phyloP scores from a whole-genome alignment of 176 grass and related monocot species.

The Poa annua region DNA sequence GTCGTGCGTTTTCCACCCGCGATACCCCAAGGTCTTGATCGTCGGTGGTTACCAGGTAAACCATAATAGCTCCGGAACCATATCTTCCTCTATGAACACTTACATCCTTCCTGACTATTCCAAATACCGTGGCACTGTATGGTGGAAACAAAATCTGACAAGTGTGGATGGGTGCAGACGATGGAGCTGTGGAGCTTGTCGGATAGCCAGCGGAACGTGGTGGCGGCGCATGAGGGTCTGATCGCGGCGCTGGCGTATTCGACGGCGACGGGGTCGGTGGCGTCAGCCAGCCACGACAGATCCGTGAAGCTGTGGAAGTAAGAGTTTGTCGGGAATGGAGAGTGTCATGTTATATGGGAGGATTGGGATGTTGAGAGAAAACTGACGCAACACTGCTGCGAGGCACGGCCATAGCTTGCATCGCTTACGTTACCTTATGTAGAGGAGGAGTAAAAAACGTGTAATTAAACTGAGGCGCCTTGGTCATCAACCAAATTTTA shows the following conservation, averaged over 20 bases:
- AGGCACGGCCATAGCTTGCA: no score
- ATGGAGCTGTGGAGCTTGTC: constrained; percentile 83
- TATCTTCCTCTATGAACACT: no score
- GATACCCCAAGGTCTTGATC: constrained; percentile 70
- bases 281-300: constrained; percentile 93
- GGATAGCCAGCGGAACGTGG: constrained; percentile 54
- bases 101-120: no score
- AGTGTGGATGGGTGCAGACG: constrained; percentile 42
- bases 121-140: no score
- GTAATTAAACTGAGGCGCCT: background rate
- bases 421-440: no score
- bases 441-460: background rate
- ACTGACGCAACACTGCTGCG: no score
- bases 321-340: no score
- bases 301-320: constrained; percentile 95
- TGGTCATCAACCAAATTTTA: background rate
- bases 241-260: constrained; percentile 71
- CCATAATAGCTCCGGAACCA: no score
- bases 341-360: background rate
- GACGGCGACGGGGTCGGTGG: constrained; percentile 55
- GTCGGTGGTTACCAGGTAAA: constrained; percentile 93
- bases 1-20: constrained; percentile 91
- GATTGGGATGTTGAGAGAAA: background rate
- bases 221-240: constrained; percentile 73
- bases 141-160: no score